Evolutionary conservation across 257 asterid species (phyloP), one percentile per base, ranked within the genome.

Genomic region (Mitragyna speciosa): DNA sequence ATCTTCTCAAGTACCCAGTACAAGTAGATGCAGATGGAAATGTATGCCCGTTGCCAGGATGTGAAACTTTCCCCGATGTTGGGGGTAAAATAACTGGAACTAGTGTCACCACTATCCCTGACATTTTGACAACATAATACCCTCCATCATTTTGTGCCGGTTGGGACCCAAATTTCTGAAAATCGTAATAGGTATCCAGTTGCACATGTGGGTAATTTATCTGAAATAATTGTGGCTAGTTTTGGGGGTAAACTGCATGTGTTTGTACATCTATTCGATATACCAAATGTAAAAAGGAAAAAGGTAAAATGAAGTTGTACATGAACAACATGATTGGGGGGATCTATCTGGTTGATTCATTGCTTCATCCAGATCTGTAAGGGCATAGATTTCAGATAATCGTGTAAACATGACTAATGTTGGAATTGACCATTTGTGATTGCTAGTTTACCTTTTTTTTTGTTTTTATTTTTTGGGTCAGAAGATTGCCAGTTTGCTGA

Each of bases 51-150:
- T 75, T 92, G 82, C 79, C 86, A 2, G 97, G 88, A 36, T 87
- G 69, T 24, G 98, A 94, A 67, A 86, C 81, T 79, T 92, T 94
- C 87, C 98, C 97, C 0, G 98, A 94, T 76, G 67, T 90, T 9
- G 98, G 98, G 33, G 98, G 97, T 82, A 88, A 86, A 86, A 87
- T 94, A 56, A 86, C 91, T 49, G 98, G 98, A 69, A 70, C 93
- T 83, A 89, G 79, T 81, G 80, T 91, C 75, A 82, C 94, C 10
- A 14, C 93, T 78, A 72, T 94, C 78, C 97, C 98, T 10, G 98
- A 92, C 78, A 67, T 91, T 69, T 74, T 94, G 76, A 92, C 97
- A 1, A 94, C 98, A 1, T 92, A 84, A 89, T 72, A 14, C 72
- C 30, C n/a, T 17, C 12, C 19, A 41, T 70, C 31, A 1, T 41